Percentiles rank a stretch among this genome's conserved stretches.
phyloP scores from a whole-genome alignment of 371 early-diverging fungal species.

The Apophysomyces elegans region DNA sequence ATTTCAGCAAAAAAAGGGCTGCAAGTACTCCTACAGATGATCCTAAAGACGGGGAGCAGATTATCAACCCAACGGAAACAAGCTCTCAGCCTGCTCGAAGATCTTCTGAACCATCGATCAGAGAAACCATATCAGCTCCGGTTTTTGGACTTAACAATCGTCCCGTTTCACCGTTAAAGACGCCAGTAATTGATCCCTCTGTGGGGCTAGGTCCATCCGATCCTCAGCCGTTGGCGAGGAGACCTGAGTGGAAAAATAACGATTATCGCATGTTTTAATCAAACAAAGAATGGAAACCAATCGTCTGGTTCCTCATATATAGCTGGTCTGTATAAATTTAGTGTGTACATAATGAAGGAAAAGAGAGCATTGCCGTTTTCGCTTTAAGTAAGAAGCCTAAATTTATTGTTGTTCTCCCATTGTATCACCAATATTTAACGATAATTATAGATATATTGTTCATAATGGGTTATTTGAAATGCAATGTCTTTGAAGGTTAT shows the following conservation, averaged over 20 bases:
- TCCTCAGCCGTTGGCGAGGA: not conserved
- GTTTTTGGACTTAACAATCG: not conserved
- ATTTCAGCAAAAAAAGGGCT: not conserved
- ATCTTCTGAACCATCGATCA: not conserved
- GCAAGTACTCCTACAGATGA: not conserved
- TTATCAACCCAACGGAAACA: not conserved
- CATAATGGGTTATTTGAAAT: too few species aligned
- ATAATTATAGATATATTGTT: too few species aligned
- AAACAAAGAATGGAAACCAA: not conserved
- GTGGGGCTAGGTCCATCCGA: not conserved
- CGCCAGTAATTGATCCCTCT: not conserved
- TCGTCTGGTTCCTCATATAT: too few species aligned
- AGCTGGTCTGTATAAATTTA: too few species aligned
- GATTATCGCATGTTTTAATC: constrained; percentile 26
- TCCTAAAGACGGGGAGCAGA: not conserved
- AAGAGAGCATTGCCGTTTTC: too few species aligned
- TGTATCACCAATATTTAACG: too few species aligned
- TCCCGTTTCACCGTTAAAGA: not conserved
- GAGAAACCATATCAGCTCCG: not conserved
- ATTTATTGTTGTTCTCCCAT: too few species aligned
- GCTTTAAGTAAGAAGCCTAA: too few species aligned
- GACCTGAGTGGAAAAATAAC: constrained; percentile 24
- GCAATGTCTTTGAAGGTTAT: too few species aligned
- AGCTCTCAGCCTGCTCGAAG: not conserved
- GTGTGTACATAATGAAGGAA: too few species aligned